Evolutionary conservation across 805 yeast species (phyloP).

Genomic region (Metschnikowia kunwiensis): DNA sequence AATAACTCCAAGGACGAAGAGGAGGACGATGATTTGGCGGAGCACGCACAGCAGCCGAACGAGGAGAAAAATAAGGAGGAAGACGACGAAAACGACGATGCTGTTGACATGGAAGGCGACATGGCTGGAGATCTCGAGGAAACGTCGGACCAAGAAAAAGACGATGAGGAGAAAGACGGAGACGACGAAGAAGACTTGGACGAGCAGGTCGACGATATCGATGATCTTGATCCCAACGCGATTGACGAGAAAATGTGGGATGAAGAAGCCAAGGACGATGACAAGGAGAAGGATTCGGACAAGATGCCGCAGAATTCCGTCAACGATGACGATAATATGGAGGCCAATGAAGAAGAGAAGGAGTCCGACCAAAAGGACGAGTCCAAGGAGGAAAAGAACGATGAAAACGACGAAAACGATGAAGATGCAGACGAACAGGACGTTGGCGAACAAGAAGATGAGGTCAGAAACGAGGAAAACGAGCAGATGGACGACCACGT

Average conservation of each 20-base stretch:
- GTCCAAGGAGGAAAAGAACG: constrained; percentile 31
- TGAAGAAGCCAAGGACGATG: constrained; percentile 74
- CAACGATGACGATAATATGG: constrained; percentile 50
- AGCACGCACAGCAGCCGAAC: constrained; percentile 70
- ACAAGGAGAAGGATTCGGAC: constrained; percentile 81
- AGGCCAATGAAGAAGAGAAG: constrained; percentile 44
- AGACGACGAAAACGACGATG: constrained; percentile 75
- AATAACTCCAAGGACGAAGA: constrained; percentile 81
- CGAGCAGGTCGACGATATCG: constrained; percentile 85
- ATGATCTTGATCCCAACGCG: constrained; percentile 90
- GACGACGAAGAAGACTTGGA: constrained; percentile 64
- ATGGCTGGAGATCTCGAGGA: constrained; percentile 94
- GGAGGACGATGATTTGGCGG: constrained; percentile 86
- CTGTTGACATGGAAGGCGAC: constrained; percentile 93
- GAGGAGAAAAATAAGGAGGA: constrained; percentile 61
- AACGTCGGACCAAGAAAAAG: constrained; percentile 60
- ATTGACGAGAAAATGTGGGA: constrained; percentile 98
- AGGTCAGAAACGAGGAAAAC: constrained; percentile 62
- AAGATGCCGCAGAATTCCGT: constrained; percentile 55
- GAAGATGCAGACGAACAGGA: constrained; percentile 60
- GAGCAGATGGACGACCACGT: constrained; percentile 70
- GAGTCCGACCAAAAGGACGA: constrained; percentile 39
- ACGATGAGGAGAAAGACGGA: constrained; percentile 42
- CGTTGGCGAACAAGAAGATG: constrained; percentile 81
- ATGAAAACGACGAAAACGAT: constrained; percentile 42